Base-by-base conservation (phyloP, 31 red algal genomes). In the Asparagopsis taxiformis region DNA sequence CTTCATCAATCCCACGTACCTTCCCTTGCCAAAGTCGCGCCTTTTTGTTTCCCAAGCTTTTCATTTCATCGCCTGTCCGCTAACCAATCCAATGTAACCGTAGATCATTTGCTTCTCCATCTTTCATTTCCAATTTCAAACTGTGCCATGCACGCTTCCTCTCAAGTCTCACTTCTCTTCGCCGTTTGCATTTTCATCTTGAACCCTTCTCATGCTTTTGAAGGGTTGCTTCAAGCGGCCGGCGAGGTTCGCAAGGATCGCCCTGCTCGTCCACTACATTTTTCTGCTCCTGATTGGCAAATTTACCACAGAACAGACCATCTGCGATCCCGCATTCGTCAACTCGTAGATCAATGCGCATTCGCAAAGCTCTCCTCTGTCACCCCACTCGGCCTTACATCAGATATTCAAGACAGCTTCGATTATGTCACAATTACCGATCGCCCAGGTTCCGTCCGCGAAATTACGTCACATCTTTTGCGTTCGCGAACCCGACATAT, bases 221-320 rank as follows among this genome's bases (percentile, higher is more conserved):
- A 85, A 66, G 60, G 60, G 33, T 49, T 85, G 11, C 43, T 85
- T 10, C 81, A 70, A 30, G 81, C 81, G 24, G 66, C 71, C 11
- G 81, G 81, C 23, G 81, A 85, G 55, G 68, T 85, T 28, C 69
- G 70, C 1, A 85, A 85, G 51, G 81, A 85, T 52, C 59, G 43
- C 25, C 63, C 81, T 34, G 48, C 70, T 30, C 32, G 38, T 21
- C 81, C 81, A 13, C 49, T 67, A 37, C 60, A 25, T 8, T 85
- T 85, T 60, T 69, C 81, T 31, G 15, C 54, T 20, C 81, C 81
- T 6, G 62, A 85, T 23, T 85, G 70, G 70, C 58, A 37, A 6
- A 32, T 75, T 32, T 85, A 85, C 29, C 81, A 85, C 26, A 60
- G 70, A 19, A 75, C 81, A 20, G 22, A 26, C 70, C 61, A 65